Base-by-base conservation (phyloP, 2,329 filamentous ascomycete species). In the Botrytis elliptica region DNA sequence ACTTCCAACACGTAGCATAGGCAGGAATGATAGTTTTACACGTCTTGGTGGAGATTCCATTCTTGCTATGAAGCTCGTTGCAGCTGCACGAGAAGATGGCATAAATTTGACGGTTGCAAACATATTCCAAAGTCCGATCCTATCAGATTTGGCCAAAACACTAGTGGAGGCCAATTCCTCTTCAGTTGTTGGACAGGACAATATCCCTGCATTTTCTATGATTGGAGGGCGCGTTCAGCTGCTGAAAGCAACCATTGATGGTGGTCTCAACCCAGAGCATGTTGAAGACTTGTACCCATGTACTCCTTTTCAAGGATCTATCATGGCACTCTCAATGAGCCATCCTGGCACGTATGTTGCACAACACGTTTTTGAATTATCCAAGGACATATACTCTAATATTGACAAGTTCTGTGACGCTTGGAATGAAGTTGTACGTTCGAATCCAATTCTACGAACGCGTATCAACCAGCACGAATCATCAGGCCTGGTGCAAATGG, bases 61-160 rank as follows among this genome's bases (percentile, higher is more conserved):
- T 0, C 68, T 74, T 29, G 81, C 81, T 1, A 85, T 84, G 79
- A 84, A 83, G 62, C 76, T 88, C 6, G 85, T 88, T 0, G 83
- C 85, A 44, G 80, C 42, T 2, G 75, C 76, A 38, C 73, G 77
- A 59, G 44, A 59, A n/a, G 38, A 71, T 29, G 82, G 82, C 1
- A 73, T 83, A 18, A 76, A 76, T 12, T 75, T 86, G 3, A 82
- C 81, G 0, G 85, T 86, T 3, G 80, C 81, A 7, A 81, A 84
- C 64, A 81, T 85, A n/a, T 86, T 86, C 76, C 71, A 75, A 12
- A 79, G 84, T 72, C 83, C 84, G 38, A 82, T 79, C 5, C 78
- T 86, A 1, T 79, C 83, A 0, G 83, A 80, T 0, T 86, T 88
- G 84, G 76, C 70, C 36, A 52, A 36, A n/a, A 57, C 18, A 18